Evolutionary conservation across 2,329 filamentous ascomycete genomes (phyloP), one percentile per base, ranked within the genome.

Genomic region (Pseudocercospora eumusae): DNA sequence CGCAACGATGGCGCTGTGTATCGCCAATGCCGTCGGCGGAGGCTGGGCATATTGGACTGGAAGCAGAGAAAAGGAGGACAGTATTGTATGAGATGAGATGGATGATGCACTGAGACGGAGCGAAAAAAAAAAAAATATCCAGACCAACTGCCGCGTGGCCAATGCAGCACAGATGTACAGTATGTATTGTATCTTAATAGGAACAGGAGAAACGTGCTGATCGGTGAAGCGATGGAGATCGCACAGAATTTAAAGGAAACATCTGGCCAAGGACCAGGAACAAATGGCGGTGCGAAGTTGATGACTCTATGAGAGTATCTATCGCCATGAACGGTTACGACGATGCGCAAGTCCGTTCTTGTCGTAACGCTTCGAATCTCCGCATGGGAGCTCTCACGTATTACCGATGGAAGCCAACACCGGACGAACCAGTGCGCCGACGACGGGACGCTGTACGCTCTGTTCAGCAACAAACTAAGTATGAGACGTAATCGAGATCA

Each of bases 1-100:
- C 4, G 76, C 76, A 4, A 83, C 83, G 5, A 71, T 85, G 68
- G 81, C 75, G 28, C 66, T 84, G 13, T 84, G 82, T 65, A 78
- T 75, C 18, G 76, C 76, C 23, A 85, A 86, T 71, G 69, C 83
- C 10, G 75, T 80, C 8, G 79, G 80, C 10, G 79, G 83, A 53
- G 82, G 83, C 2, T 66, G 81, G 64, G 81, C 81, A 1, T 85
- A 84, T 73, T 69, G 66, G 65, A 64, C 42, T 31, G 62, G 65
- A 2, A 68, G 60, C 20, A 58, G 63, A 23, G 63, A 66, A 23
- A 61, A 65, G 56, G 44, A 63, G 50, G 55, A 45, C 28, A 54
- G 52, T 15, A 54, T 54, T 40, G 52, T 54, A 18, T 54, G n/a
- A 54, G 47, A 4, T 44, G 52, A 25, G 23, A 21, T 20, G 15